Evolutionary conservation across 495 filamentous ascomycete species (phyloP), one percentile per base, ranked within the genome.

Genomic region (Apiosordaria backusii): DNA sequence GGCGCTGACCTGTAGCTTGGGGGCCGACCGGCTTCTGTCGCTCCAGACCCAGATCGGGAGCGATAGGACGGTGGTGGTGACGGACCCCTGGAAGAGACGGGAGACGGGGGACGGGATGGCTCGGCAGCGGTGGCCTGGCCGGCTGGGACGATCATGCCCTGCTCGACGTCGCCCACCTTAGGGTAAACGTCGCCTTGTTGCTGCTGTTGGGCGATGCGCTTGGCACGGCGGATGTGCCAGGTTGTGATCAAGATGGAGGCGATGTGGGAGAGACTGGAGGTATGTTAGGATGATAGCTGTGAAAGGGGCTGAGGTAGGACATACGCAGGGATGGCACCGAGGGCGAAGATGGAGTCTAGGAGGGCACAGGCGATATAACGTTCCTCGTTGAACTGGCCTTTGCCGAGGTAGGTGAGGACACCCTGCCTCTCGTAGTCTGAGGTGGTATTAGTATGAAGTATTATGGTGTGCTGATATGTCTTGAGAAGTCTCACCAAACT

Each of bases 141-240:
- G 5, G 55, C 13, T 19, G 52, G 22, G 18, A 18, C 16, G 52
- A 55, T 59, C 1, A 45, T 45, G 24, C 24, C 59, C n/a, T 61
- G 59, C 59, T 61, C 59, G 24, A 61, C 5, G 29, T 61, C 59
- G 16, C 24, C n/a, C 7, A 22, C 10, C 55, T 59, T 60, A 10
- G 16, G 19, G 54, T 59, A 63, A 40, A 59, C 26, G 23, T 62
- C 65, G 22, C 35, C 40, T 55, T 71, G 70, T 22, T 68, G 62
- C 60, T 67, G 63, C 57, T 65, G 67, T 55, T 59, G 64, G 62
- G 70, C 64, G 22, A 64, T 66, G 22, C 66, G 70, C 21, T 68
- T 69, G 52, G 60, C 65, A 74, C 86, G 86, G 73, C 88, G 84
- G 22, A 87, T 89, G 26, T 86, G 87, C 76, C 89, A 90, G 24